A percentile compares a stretch with the other conserved stretches of the same genome.
These are phyloP conservation scores for Scytalidium lignicola DNA, from an alignment of 2,329 filamentous ascomycete genomes.

Conservation along the genomic window DNA sequence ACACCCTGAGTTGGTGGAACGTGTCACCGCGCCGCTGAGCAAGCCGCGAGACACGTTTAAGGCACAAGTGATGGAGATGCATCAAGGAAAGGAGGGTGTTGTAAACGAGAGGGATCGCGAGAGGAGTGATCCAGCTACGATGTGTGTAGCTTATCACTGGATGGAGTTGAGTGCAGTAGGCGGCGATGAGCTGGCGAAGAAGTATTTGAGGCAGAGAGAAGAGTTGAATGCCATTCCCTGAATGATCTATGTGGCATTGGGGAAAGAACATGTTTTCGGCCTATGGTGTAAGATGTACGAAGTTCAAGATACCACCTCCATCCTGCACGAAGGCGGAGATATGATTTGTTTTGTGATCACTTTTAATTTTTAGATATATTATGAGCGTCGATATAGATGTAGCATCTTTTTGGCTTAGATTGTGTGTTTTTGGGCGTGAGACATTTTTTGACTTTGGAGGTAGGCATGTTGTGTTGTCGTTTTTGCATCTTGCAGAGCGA, in stretches of 20 bases:
- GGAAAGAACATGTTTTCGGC: neutral
- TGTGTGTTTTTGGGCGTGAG: neutral
- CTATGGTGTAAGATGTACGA: neutral
- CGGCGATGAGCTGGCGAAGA: slow-evolving; percentile 79
- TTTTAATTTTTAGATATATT: neutral
- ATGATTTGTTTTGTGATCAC: neutral
- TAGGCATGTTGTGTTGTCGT: too few relatives aligned
- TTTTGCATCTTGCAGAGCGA: too few relatives aligned
- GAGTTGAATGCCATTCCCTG: slow-evolving; percentile 27
- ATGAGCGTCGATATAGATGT: neutral
- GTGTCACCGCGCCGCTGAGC: slow-evolving; percentile 77
- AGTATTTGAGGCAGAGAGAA: slow-evolving; percentile 65
- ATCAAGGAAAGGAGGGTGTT: slow-evolving; percentile 35
- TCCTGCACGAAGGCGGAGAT: neutral
- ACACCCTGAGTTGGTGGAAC: slow-evolving; percentile 76
- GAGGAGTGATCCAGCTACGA: slow-evolving; percentile 76
- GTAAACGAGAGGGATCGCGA: slow-evolving; percentile 52
- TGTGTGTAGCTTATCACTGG: slow-evolving; percentile 96
- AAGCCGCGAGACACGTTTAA: slow-evolving; percentile 88
- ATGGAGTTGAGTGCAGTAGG: slow-evolving; percentile 85
- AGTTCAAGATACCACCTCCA: neutral
- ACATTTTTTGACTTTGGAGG: too few relatives aligned
- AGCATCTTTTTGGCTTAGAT: neutral
- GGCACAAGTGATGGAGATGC: slow-evolving; percentile 73
- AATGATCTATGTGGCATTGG: neutral